Evolutionary conservation across 2,329 filamentous ascomycete genomes (phyloP).

Genomic region (Talaromyces verruculosus): DNA sequence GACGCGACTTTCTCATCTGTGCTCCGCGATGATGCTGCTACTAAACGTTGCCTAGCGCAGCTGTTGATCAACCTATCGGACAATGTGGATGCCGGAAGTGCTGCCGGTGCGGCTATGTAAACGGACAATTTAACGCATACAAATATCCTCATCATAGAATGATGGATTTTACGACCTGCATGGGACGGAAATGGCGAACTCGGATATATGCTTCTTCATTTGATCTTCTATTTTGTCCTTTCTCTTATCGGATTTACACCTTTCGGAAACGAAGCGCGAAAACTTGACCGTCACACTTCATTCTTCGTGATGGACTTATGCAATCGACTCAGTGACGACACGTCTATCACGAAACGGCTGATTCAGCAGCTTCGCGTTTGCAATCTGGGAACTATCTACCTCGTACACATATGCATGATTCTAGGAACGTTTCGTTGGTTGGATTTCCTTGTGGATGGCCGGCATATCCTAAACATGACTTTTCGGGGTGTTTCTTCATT

Average conservation of each 20-base stretch:
- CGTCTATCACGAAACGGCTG: neutral
- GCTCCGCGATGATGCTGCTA: constrained; percentile 92
- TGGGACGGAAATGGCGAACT: constrained; percentile 44
- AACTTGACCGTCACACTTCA: neutral
- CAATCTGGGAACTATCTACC: constrained; percentile 11
- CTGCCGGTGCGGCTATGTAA: constrained; percentile 39
- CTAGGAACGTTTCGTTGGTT: constrained; percentile 31
- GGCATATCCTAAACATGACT: constrained; percentile 28
- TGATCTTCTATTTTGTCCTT: constrained; percentile 20
- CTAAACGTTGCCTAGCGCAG: constrained; percentile 95
- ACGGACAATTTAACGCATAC: constrained; percentile 34
- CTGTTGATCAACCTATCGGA: constrained; percentile 95
- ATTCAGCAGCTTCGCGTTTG: neutral
- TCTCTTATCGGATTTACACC: constrained; percentile 11
- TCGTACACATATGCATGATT: constrained; percentile 26
- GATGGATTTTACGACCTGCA: constrained; percentile 41
- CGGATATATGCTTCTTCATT: constrained; percentile 32
- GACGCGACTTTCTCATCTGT: constrained; percentile 97
- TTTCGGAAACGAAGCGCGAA: neutral
- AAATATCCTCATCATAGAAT: constrained; percentile 34
- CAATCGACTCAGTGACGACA: neutral
- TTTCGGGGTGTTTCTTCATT: constrained; percentile 7
- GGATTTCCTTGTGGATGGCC: constrained; percentile 37
- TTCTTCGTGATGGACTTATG: neutral
- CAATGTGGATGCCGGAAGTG: constrained; percentile 63